These are phyloP conservation scores for Hypseocharis bilobata DNA, from an alignment of 441 rosid species.

Conservation along the genomic window DNA sequence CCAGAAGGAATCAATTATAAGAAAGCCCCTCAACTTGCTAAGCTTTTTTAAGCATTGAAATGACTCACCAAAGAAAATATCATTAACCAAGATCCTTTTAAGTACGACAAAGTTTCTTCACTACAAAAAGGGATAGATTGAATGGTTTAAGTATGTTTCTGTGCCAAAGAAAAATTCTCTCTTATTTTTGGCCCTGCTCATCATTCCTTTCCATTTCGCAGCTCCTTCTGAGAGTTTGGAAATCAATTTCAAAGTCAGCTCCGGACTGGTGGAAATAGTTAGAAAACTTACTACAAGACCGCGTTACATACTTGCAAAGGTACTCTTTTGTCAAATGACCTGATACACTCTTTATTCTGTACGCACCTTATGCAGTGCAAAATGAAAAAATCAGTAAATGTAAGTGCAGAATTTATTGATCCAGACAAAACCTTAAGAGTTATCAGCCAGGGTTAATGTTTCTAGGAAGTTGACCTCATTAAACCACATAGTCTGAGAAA, in stretches of 20 bases:
- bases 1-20: background rate
- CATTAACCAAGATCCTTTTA: background rate
- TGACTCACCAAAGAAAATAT: background rate
- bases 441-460: background rate
- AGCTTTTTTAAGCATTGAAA: background rate
- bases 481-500: background rate
- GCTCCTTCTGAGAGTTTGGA: conserved; percentile 87
- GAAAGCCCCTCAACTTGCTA: background rate
- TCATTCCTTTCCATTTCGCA: conserved; percentile 29
- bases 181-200: background rate
- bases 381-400: background rate
- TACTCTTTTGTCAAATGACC: conserved; percentile 21
- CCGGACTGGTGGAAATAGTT: conserved; percentile 86
- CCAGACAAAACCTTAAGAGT: background rate
- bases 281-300: conserved; percentile 66
- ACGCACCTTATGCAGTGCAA: background rate
- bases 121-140: background rate
- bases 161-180: background rate
- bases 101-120: background rate
- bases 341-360: background rate
- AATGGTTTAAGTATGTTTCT: background rate
- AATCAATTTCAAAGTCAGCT: conserved; percentile 91
- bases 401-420: conserved; percentile 2
- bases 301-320: conserved; percentile 94
- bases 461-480: no score